Conservation (phyloP, 2,329 filamentous ascomycete genomes). For the Grosmannia huntii region DNA sequence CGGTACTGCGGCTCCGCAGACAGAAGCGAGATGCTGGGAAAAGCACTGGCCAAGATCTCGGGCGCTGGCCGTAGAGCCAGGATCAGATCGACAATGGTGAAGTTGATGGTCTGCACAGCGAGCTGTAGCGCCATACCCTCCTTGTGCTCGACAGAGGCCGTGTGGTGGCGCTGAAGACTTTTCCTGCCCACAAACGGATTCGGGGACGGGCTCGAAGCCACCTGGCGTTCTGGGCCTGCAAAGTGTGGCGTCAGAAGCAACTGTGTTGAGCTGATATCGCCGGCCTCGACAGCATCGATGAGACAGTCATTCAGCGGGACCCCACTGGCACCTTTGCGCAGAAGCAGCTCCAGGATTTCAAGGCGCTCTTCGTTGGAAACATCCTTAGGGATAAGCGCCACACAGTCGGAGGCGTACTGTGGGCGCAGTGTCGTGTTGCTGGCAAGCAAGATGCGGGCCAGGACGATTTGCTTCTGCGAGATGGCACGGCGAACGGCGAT, state of each 20-base stretch:
- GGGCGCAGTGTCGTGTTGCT: slow-evolving; percentile 30
- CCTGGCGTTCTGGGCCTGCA: slow-evolving; percentile 11
- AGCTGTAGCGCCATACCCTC: slow-evolving; percentile 36
- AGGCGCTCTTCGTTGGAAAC: slow-evolving; percentile 34
- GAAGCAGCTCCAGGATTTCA: slow-evolving; percentile 29
- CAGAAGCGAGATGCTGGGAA: slow-evolving; percentile 33
- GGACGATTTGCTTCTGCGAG: slow-evolving; percentile 28
- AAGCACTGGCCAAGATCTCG: slow-evolving; percentile 34
- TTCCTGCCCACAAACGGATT: background rate
- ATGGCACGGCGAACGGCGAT: slow-evolving; percentile 36
- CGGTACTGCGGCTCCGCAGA: slow-evolving; percentile 29
- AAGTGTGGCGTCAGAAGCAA: slow-evolving; percentile 38
- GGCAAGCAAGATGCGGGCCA: slow-evolving; percentile 34
- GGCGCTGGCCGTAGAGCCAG: slow-evolving; percentile 32
- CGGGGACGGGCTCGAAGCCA: slow-evolving; percentile 8
- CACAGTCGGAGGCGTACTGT: slow-evolving; percentile 34
- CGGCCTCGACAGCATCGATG: slow-evolving; percentile 33
- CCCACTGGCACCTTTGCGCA: slow-evolving; percentile 39
- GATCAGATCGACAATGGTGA: slow-evolving; percentile 31
- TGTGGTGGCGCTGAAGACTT: slow-evolving; percentile 27
- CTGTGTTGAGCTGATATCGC: slow-evolving; percentile 32
- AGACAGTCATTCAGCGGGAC: slow-evolving; percentile 33
- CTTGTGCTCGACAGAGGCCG: slow-evolving; percentile 39
- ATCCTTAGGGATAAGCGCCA: slow-evolving; percentile 36
- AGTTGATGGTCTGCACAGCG: slow-evolving; percentile 32